These are phyloP conservation scores for Linum trigynum DNA, from an alignment of 345 rosid genomes.

Conservation along the genomic window DNA sequence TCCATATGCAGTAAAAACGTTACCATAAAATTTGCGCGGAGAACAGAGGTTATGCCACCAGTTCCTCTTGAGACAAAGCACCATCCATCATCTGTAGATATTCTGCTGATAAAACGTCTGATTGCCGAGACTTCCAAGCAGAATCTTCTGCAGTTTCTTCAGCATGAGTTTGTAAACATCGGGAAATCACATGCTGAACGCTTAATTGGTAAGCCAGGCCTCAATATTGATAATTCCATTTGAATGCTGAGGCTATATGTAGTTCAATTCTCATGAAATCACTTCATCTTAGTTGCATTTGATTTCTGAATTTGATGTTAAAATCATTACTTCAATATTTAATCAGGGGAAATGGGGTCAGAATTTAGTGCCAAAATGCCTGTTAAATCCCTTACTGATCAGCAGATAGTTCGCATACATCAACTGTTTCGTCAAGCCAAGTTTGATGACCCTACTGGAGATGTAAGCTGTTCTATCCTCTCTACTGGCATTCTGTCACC, in stretches of 20 bases:
- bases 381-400: conserved; percentile 71
- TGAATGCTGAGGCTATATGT: background rate
- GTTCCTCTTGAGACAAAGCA: conserved; percentile 92
- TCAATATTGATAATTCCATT: background rate
- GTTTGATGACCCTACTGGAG: conserved; percentile 93
- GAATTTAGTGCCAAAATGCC: conserved; percentile 73
- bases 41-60: conserved; percentile 94
- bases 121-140: conserved; percentile 81
- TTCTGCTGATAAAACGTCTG: conserved; percentile 80
- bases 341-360: conserved; percentile 91
- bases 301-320: conserved; percentile 4
- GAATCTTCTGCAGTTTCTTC: conserved; percentile 81
- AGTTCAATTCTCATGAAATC: background rate
- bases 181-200: conserved; percentile 71
- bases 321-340: conserved; percentile 5
- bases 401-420: conserved; percentile 93
- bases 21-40: conserved; percentile 71
- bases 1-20: conserved; percentile 58
- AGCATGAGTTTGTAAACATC: conserved; percentile 89
- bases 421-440: conserved; percentile 98
- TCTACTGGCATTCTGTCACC: background rate
- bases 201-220: conserved; percentile 52
- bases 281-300: conserved; percentile 9
- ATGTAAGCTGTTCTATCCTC: conserved; percentile 44
- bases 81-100: conserved; percentile 94